Base-by-base conservation (phyloP, 129 eudicot genomes). In the Saposhnikovia divaricata region DNA sequence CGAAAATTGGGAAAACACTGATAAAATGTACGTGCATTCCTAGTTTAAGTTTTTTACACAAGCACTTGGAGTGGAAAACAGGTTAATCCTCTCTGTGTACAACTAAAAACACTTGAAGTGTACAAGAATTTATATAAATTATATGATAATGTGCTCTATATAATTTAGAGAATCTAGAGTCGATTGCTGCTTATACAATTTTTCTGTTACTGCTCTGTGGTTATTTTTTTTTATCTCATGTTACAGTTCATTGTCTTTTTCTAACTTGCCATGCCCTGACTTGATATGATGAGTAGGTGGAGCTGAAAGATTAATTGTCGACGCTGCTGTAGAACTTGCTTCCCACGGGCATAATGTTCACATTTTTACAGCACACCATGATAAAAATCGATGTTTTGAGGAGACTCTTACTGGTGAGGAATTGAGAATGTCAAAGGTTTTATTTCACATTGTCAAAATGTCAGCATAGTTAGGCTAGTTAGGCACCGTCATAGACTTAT, bases 281-380 rank as follows among this genome's bases (percentile, higher is more conserved):
- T 19, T 53, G 39, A 74, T 18, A 1, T 71, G 55, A 47, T 86
- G 21, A 43, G 44, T 61, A 95, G 97, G 99, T 79, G 97, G 99
- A 84, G 99, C 99, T n/a, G 99, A 95, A 79, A 92, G 99, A 80
- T 83, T 95, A 86, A 87, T 95, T 87, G 99, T 95, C 76, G 99
- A 95, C 79, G 98, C 97, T 43, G 98, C 97, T 71, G 88, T 88
- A 47, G 95, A 93, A 89, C 97, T 93, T 74, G 80, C 92, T 23
- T 87, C 96, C 70, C 70, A 86, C 75, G 98, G 98, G 61, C 98
- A 94, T 84, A 83, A 86, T 80, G 97, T 94, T 74, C 97, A 90
- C 50, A 83, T 93, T 57, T 93, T 94, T 77, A 94, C 98, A 6
- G 87, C 98, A 77, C 98, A 94, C 82, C 98, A 94, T 84, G 96